phyloP scores from a whole-genome alignment of 2,329 filamentous ascomycete genomes.

The Cryphonectria carpinicola region DNA sequence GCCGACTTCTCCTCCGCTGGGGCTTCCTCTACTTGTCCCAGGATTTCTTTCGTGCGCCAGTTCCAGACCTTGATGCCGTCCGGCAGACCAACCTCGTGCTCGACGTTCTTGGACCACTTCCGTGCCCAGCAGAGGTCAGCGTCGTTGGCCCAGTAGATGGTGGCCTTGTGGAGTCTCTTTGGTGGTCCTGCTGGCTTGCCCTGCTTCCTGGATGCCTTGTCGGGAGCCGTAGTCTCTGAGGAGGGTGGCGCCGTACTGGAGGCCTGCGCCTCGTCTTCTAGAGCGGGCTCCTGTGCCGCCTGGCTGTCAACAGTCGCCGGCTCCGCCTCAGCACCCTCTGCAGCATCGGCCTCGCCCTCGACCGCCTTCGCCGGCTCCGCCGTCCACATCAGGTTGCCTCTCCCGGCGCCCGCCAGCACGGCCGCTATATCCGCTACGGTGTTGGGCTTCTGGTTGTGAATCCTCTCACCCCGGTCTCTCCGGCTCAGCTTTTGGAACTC shows the following conservation, averaged over 20 bases:
- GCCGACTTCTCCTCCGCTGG: not conserved
- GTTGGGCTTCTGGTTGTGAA: constrained; percentile 66
- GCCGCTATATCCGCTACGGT: constrained; percentile 66
- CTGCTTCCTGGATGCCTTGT: constrained; percentile 1
- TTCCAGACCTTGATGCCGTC: constrained; percentile 19
- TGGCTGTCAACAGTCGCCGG: not conserved
- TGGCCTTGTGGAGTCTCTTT: constrained; percentile 44
- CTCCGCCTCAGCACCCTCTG: not conserved
- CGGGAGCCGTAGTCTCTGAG: constrained; percentile 12
- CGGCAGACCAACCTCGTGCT: constrained; percentile 49
- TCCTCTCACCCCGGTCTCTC: constrained; percentile 51
- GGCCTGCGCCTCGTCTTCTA: constrained; percentile 25
- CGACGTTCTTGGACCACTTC: constrained; percentile 57
- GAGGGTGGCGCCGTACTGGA: not conserved
- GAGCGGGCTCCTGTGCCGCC: not conserved
- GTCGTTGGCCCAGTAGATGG: constrained; percentile 56
- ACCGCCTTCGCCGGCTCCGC: constrained; percentile 23
- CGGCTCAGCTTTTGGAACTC: constrained; percentile 46
- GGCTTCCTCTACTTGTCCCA: not conserved
- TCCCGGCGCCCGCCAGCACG: constrained; percentile 55
- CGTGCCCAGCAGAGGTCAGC: constrained; percentile 51
- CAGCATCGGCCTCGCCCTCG: not conserved
- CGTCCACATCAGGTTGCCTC: constrained; percentile 53
- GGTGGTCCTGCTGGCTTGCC: not conserved
- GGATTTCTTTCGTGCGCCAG: constrained; percentile 25